A percentile compares a stretch with the other conserved stretches of the same genome.
Conservation (phyloP, 306 rosid genomes). For the Gynostemma pentaphyllum region DNA sequence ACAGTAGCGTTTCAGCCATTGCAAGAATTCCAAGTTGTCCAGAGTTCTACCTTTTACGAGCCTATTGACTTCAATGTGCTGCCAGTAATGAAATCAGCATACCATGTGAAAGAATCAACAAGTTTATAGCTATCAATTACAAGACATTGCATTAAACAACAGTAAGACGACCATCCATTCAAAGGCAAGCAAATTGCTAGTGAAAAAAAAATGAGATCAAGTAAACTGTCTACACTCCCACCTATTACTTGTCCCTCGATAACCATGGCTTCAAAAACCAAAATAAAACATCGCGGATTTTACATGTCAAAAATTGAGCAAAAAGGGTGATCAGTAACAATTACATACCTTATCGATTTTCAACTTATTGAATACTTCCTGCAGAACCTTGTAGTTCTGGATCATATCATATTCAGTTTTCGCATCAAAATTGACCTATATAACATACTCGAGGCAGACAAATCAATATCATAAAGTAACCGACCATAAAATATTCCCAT, state of each 20-base stretch:
- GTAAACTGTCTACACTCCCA: background rate
- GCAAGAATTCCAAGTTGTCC: conserved; percentile 94
- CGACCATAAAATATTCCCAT: background rate
- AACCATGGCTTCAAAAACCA: background rate
- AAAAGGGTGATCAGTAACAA: background rate
- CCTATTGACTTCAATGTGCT: conserved; percentile 93
- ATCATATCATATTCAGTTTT: conserved; percentile 91
- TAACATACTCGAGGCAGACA: conserved; percentile 9
- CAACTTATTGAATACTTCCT: conserved; percentile 81
- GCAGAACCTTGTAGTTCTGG: conserved; percentile 89
- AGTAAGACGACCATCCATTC: background rate
- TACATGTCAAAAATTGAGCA: background rate
- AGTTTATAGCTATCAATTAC: background rate
- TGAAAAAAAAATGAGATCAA: background rate
- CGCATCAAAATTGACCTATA: conserved; percentile 82
- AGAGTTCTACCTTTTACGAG: conserved; percentile 94
- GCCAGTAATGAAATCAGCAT: conserved; percentile 13
- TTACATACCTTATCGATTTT: conserved; percentile 64
- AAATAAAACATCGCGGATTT: background rate
- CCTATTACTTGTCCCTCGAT: background rate
- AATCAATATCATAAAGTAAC: background rate
- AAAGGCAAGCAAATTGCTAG: background rate
- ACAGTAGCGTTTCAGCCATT: conserved; percentile 95
- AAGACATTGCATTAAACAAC: background rate
- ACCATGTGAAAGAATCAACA: background rate